These are phyloP conservation scores for Paxillus rubicundulus DNA, from an alignment of 768 basidiomycete species.

Conservation along the genomic window DNA sequence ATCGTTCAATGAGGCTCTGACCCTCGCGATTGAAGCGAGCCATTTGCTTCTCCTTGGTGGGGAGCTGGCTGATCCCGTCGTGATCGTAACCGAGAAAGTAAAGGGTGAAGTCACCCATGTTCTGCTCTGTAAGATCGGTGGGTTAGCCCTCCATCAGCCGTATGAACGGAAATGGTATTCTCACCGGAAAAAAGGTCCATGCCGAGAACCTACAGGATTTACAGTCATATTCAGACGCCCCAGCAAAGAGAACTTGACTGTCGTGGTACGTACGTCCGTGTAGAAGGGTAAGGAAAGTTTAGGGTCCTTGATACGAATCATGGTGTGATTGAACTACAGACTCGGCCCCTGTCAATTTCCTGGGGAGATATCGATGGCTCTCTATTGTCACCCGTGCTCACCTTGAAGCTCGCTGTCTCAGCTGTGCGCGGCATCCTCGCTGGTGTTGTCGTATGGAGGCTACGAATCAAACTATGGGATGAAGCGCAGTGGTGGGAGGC, in stretches of 20 bases:
- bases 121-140: conserved; percentile 41
- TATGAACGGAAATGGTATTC: conserved; percentile 3
- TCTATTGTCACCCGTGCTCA: conserved; percentile 16
- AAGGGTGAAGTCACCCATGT: conserved; percentile 64
- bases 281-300: conserved; percentile 81
- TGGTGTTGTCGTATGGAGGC: conserved; percentile 9
- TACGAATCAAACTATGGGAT: not conserved
- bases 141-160: not conserved
- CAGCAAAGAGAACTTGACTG: not conserved
- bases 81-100: conserved; percentile 86
- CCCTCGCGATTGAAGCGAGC: conserved; percentile 66
- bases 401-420: conserved; percentile 66
- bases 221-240: not conserved
- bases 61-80: conserved; percentile 44
- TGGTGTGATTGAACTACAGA: conserved; percentile 77
- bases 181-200: conserved; percentile 71
- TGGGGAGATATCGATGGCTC: not conserved
- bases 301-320: conserved; percentile 88
- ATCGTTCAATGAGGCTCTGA: conserved; percentile 17
- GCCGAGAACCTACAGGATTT: conserved; percentile 49
- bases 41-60: conserved; percentile 51
- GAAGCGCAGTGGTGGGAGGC: conserved; percentile 1
- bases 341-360: not conserved
- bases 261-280: conserved; percentile 47
- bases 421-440: conserved; percentile 58